A percentile compares a stretch with the other conserved stretches of the same genome.
Evolutionary conservation across 1,284 basidiomycete species (phyloP).

Genomic region (Apiotrichum montevideense): DNA sequence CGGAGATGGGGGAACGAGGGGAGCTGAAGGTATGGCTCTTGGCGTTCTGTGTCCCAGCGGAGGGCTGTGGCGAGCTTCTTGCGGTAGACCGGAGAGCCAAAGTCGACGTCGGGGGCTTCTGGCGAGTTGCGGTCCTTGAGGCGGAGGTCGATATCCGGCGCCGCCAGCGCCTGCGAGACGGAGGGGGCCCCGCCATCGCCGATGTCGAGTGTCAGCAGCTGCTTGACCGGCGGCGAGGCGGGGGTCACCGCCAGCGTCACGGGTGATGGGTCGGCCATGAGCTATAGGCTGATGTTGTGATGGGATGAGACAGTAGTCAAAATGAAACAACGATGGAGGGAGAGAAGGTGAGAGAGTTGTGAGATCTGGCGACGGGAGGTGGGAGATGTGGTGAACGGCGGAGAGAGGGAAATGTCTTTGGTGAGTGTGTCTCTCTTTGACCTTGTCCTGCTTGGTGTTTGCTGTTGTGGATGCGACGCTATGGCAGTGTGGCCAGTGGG

Average conservation of each 20-base stretch:
- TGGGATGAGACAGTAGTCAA: too few species aligned
- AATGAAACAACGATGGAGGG: too few species aligned
- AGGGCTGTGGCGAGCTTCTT: constrained; percentile 5
- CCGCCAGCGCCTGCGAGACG: too few species aligned
- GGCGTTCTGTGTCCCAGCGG: constrained; percentile 19
- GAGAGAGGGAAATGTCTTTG: too few species aligned
- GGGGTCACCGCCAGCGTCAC: neutral
- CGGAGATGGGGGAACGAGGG: constrained; percentile 22
- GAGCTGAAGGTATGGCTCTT: constrained; percentile 25
- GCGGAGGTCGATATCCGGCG: neutral
- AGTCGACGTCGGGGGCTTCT: neutral
- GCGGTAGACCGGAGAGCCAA: constrained; percentile 1
- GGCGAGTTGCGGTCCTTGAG: neutral
- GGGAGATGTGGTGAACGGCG: too few species aligned
- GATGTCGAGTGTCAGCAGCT: constrained; percentile 1
- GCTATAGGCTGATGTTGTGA: too few species aligned
- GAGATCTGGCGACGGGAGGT: too few species aligned
- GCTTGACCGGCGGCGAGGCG: constrained; percentile 2
- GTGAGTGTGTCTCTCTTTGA: too few species aligned
- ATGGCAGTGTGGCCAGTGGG: too few species aligned
- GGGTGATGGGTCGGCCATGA: neutral
- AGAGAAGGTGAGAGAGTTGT: too few species aligned
- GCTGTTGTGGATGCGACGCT: too few species aligned
- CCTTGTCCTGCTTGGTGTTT: too few species aligned
- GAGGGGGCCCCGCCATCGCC: neutral